Base-by-base conservation (phyloP, 2,329 filamentous ascomycete species). In the Hypoxylon rubiginosum region DNA sequence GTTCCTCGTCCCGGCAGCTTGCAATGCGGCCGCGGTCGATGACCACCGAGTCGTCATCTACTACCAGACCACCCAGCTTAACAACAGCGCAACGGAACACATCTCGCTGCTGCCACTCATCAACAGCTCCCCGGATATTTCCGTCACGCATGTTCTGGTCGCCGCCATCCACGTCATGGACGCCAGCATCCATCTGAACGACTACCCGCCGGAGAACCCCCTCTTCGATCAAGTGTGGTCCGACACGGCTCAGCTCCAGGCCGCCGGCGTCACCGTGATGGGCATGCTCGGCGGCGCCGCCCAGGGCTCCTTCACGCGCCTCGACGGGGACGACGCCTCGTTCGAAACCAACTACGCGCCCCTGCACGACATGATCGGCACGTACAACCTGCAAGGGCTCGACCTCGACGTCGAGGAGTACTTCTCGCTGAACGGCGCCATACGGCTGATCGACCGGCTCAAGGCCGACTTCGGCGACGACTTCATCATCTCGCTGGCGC, bases 251-350 rank as follows among this genome's bases (percentile, higher is more conserved):
- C 82, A 89, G 68, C 81, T 97, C 5, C 91, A 96, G 77, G 86
- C 86, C 1, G 84, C 85, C 6, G 93, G 93, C 45, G 85, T 97
- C 68, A 93, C 91, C 73, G 88, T 97, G 11, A 84, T 97, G 76
- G 92, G 88, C 58, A 96, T 97, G 92, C 83, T 97, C 1, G 94
- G 94, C 41, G 94, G 94, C 15, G 93, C 94, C 2, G 93, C 93
- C 0, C 85, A 86, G 64, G 94, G 94, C 10, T 91, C 89, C 11
- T 97, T 87, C 59, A 26, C 65, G 51, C 84, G 84, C 0, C 85
- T 90, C 3, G 87, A 91, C 73, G 87, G 88, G 60, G 76, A 77
- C 49, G 76, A 82, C 39, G 81, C 85, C 55, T 81, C 83, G 24
- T 97, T 97, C 74, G 91, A 97, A 79, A 77, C 81, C 15, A 93